Evolutionary conservation across 345 rosid species (phyloP).

Genomic region (Alliaria petiolata): DNA sequence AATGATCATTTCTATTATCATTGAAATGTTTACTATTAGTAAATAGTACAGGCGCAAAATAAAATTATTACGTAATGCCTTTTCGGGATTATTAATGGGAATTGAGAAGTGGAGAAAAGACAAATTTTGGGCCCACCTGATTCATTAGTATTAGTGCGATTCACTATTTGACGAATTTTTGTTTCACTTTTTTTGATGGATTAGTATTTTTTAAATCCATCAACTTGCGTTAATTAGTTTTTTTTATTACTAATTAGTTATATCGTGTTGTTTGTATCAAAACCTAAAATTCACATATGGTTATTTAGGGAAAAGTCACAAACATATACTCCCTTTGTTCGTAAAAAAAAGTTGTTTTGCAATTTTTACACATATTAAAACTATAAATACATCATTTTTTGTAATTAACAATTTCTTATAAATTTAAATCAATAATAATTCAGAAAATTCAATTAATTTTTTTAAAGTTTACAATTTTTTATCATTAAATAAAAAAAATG

Average conservation of each 20-base stretch:
- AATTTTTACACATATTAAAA: too few relatives aligned
- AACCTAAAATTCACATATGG: neutral
- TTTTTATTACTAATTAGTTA: neutral
- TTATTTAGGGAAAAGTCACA: neutral
- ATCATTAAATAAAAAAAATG: too few relatives aligned
- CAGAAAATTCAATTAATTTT: too few relatives aligned
- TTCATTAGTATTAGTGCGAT: slow-evolving; percentile 23
- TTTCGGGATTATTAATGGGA: slow-evolving; percentile 20
- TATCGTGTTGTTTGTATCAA: neutral
- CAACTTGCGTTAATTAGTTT: slow-evolving; percentile 5
- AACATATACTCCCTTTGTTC: too few relatives aligned
- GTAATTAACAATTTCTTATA: too few relatives aligned
- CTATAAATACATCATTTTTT: too few relatives aligned
- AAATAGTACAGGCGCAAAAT: neutral
- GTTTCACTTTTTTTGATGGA: neutral
- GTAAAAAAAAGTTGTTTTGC: too few relatives aligned
- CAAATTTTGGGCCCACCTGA: slow-evolving; percentile 9
- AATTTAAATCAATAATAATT: too few relatives aligned
- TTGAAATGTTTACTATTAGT: neutral
- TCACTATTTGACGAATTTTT: neutral
- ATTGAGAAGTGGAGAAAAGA: slow-evolving; percentile 30
- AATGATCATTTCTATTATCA: neutral
- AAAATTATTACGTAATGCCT: slow-evolving; percentile 31
- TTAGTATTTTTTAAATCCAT: neutral
- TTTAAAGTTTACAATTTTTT: too few relatives aligned